Evolutionary conservation across 768 basidiomycete species (phyloP).

Genomic region (Russula griseocarnosa): DNA sequence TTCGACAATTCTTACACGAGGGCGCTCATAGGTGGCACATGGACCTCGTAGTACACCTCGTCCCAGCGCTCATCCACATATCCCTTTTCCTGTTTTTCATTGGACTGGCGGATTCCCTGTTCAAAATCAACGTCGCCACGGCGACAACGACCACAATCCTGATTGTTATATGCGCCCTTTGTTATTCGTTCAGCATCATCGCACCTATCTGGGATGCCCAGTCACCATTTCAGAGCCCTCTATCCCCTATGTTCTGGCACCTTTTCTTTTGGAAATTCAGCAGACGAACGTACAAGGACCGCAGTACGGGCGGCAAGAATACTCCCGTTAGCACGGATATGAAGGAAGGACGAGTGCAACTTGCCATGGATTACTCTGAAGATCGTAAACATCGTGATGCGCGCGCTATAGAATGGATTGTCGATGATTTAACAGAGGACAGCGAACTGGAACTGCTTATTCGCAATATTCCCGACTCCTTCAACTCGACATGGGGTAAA

Average conservation of each 20-base stretch:
- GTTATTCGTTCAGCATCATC: slow-evolving; percentile 24
- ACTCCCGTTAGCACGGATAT: slow-evolving; percentile 9
- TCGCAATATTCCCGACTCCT: slow-evolving; percentile 5
- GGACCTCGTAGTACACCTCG: slow-evolving; percentile 40
- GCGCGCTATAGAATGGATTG: slow-evolving; percentile 11
- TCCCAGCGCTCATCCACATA: slow-evolving; percentile 48
- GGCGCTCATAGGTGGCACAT: slow-evolving; percentile 44
- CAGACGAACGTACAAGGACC: slow-evolving; percentile 11
- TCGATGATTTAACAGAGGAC: slow-evolving; percentile 15
- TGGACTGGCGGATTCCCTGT: slow-evolving; percentile 45
- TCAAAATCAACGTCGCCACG: slow-evolving; percentile 30
- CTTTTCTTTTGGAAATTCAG: slow-evolving; percentile 8
- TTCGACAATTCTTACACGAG: slow-evolving; percentile 38
- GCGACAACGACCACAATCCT: slow-evolving; percentile 9
- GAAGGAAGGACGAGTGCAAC: slow-evolving; percentile 16
- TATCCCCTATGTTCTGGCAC: slow-evolving; percentile 18
- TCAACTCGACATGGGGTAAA: slow-evolving; percentile 11
- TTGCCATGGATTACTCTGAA: slow-evolving; percentile 9
- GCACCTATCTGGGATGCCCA: slow-evolving; percentile 18
- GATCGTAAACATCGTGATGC: slow-evolving; percentile 8
- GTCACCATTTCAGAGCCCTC: slow-evolving; percentile 24
- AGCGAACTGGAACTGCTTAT: slow-evolving; percentile 12
- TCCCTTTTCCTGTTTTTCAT: slow-evolving; percentile 49
- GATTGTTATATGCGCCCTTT: slow-evolving; percentile 13
- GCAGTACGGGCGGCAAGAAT: not conserved